A percentile compares a stretch with the other conserved stretches of the same genome.
Evolutionary conservation across 768 basidiomycete genomes (phyloP).

Genomic region (Kwoniella heveanensis): DNA sequence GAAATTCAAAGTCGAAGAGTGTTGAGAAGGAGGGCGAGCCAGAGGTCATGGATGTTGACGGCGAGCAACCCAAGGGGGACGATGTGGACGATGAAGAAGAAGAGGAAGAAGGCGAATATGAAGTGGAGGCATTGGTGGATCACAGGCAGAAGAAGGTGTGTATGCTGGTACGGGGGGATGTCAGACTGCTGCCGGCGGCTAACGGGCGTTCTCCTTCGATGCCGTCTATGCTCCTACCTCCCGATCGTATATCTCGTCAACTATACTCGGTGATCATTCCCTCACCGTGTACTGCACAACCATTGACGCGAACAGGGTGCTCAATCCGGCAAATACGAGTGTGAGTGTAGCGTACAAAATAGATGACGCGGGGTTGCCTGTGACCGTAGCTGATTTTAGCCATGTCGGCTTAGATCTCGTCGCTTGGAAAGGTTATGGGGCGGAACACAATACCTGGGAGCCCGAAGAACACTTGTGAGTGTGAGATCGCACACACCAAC

Average conservation of each 20-base stretch:
- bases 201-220: neutral
- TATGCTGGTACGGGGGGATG: too few relatives aligned
- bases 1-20: conserved; percentile 14
- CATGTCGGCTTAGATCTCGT: conserved; percentile 39
- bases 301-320: conserved; percentile 1
- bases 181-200: neutral
- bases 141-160: conserved; percentile 34
- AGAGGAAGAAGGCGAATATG: conserved; percentile 23
- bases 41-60: conserved; percentile 7
- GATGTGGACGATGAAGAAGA: conserved; percentile 22
- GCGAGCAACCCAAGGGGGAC: conserved; percentile 9
- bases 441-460: conserved; percentile 54
- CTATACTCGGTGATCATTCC: too few relatives aligned
- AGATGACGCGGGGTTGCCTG: too few relatives aligned
- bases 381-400: conserved; percentile 38
- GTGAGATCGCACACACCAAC: too few relatives aligned
- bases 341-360: too few relatives aligned
- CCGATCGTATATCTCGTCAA: too few relatives aligned
- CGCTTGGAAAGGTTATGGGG: conserved; percentile 54
- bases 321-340: conserved; percentile 24
- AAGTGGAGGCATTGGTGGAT: conserved; percentile 29
- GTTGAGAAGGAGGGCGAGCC: conserved; percentile 19
- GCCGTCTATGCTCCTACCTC: neutral
- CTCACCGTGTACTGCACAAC: too few relatives aligned
- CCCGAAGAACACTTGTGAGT: conserved; percentile 52